Evolutionary conservation across 2,329 filamentous ascomycete species (phyloP), one percentile per base, ranked within the genome.

Genomic region (Lecanicillium sp.): DNA sequence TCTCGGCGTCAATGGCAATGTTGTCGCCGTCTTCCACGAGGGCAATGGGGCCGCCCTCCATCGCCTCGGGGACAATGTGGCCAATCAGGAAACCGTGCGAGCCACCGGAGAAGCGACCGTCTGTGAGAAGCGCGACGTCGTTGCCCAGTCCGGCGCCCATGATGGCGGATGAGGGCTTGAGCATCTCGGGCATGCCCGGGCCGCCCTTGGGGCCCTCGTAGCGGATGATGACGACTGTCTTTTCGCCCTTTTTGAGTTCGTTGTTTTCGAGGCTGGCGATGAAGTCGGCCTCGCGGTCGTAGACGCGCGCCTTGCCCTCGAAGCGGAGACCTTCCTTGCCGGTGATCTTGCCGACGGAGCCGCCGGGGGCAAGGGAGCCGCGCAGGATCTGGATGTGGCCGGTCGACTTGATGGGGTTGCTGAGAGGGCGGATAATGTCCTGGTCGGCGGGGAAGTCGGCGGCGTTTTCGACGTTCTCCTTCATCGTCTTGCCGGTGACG

Each of bases 171-270:
- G 78, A 85, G n/a, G 89, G 86, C 69, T 94, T 94, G 45, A 95
- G 70, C 71, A 94, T 90, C 66, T 95, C 89, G 22, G 88, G 89
- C 83, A 95, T 95, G 42, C 89, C 89, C 1, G 89, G 89, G 0
- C 89, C 89, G 48, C 89, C 89, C 66, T 90, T 94, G 44, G 89
- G 89, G 1, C 89, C 89, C 58, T 95, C 89, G 59, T 95, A 95
- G 37, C 89, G 84, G 52, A 95, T 90, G 40, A 95, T 80, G 37
- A 94, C 76, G 20, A 95, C 89, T 1, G 90, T 81, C 63, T 94
- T 92, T 62, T 94, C 85, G 47, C 81, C 83, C 57, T 83, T 81
- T 48, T 87, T 86, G 52, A 95, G 86, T 49, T 81, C 71, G 39
- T 86, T 85, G 32, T 73, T 68, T 62, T 84, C 83, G 12, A 95